Evolutionary conservation across 129 eudicot genomes (phyloP).

Genomic region (Rutidosis leptorrhynchoides): DNA sequence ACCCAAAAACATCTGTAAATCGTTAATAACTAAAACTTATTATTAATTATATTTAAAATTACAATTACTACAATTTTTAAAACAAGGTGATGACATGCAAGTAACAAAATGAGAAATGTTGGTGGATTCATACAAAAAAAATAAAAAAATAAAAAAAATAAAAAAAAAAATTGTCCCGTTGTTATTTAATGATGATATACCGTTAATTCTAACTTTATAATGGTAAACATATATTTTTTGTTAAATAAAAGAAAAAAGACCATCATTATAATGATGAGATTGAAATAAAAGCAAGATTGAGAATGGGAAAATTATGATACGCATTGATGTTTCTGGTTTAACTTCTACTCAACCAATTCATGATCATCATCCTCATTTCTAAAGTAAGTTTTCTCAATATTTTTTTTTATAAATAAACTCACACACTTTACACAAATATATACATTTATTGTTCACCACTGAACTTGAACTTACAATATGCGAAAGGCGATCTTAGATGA

Average conservation of each 20-base stretch:
- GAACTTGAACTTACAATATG: too few relatives aligned
- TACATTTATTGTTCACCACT: too few relatives aligned
- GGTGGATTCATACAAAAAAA: background rate
- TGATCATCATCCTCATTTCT: slow-evolving; percentile 19
- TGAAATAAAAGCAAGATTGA: slow-evolving; percentile 1
- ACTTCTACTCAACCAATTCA: slow-evolving; percentile 28
- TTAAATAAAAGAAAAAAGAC: background rate
- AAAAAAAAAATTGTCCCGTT: background rate
- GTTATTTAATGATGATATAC: too few relatives aligned
- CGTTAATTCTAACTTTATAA: too few relatives aligned
- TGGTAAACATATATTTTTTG: too few relatives aligned
- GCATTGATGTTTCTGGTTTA: slow-evolving; percentile 26
- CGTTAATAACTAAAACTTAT: too few relatives aligned
- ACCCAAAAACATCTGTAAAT: too few relatives aligned
- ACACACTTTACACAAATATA: too few relatives aligned
- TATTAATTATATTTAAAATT: too few relatives aligned
- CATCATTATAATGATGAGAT: background rate
- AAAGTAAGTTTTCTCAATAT: slow-evolving; percentile 7
- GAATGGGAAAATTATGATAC: slow-evolving; percentile 19
- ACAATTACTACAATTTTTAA: too few relatives aligned
- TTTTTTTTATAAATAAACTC: too few relatives aligned
- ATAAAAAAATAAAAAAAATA: background rate
- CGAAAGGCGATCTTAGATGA: too few relatives aligned
- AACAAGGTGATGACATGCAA: background rate
- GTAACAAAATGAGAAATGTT: background rate